Percentiles rank a stretch among this genome's conserved stretches.
Evolutionary conservation across 208 protist genomes (phyloP).

Genomic region (Herpetomonas tarakana): DNA sequence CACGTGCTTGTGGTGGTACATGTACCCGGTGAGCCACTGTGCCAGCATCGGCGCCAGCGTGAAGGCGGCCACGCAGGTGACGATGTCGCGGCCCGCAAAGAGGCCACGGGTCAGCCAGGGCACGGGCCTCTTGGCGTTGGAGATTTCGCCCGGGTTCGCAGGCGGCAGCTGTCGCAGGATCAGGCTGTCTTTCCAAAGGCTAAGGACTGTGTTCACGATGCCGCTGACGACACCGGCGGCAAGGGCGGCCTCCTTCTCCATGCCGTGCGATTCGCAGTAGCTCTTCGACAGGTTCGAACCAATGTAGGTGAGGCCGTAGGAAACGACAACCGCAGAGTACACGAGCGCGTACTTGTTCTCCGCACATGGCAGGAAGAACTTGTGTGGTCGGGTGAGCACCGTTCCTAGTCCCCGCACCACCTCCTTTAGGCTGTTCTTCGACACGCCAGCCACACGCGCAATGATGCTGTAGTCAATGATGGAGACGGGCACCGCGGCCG

Average conservation of each 20-base stretch:
- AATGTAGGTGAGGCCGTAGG: conserved; percentile 75
- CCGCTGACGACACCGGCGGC: conserved; percentile 64
- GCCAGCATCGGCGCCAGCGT: conserved; percentile 77
- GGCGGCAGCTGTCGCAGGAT: conserved; percentile 72
- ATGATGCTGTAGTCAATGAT: conserved; percentile 91
- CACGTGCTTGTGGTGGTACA: conserved; percentile 52
- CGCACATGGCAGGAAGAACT: conserved; percentile 82
- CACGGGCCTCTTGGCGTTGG: conserved; percentile 51
- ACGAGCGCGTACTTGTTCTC: conserved; percentile 82
- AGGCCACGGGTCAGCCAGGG: conserved; percentile 75
- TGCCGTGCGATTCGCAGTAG: conserved; percentile 72
- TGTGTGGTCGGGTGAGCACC: conserved; percentile 64
- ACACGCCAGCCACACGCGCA: conserved; percentile 69
- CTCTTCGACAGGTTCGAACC: conserved; percentile 77
- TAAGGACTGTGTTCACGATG: conserved; percentile 70
- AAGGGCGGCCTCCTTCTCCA: conserved; percentile 47
- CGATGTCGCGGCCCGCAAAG: conserved; percentile 71
- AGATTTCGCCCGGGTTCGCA: conserved; percentile 27
- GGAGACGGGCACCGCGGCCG: conserved; percentile 78
- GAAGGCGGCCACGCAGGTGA: conserved; percentile 81
- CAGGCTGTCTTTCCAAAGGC: conserved; percentile 82
- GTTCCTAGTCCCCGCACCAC: conserved; percentile 59
- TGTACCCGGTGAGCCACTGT: conserved; percentile 48
- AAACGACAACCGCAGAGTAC: conserved; percentile 58
- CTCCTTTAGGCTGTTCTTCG: conserved; percentile 72